Conservation (phyloP, 768 basidiomycete species). For the Termitomyces sp. region DNA sequence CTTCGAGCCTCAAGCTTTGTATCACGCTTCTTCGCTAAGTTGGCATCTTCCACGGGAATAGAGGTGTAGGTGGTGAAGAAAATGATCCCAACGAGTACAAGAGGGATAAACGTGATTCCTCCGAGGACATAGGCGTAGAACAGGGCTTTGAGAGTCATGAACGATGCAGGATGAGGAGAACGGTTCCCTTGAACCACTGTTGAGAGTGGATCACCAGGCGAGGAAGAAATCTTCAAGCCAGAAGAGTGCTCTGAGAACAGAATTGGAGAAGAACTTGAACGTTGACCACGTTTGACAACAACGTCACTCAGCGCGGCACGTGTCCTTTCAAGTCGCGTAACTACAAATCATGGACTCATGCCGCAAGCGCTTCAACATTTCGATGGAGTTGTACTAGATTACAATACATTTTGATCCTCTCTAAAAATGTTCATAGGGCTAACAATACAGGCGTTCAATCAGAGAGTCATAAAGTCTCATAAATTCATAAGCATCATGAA, state of each 20-base stretch:
- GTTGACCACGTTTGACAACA: background rate
- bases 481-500: background rate
- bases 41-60: slow-evolving; percentile 64
- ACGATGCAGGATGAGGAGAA: background rate
- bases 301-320: slow-evolving; percentile 8
- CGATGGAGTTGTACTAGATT: background rate
- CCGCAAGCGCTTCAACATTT: too few species aligned
- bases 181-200: slow-evolving; percentile 1
- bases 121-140: slow-evolving; percentile 87
- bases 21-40: slow-evolving; percentile 38
- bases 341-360: too few species aligned
- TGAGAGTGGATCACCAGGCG: background rate
- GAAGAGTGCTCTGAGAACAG: background rate
- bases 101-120: slow-evolving; percentile 85
- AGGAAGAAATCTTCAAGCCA: background rate
- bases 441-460: background rate
- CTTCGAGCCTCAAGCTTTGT: slow-evolving; percentile 21
- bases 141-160: slow-evolving; percentile 68
- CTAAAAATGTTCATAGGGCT: background rate
- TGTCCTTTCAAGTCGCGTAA: too few species aligned
- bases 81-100: slow-evolving; percentile 56
- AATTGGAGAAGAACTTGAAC: background rate
- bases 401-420: background rate
- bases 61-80: slow-evolving; percentile 79
- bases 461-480: background rate